Evolutionary conservation across 2,329 filamentous ascomycete genomes (phyloP).

Genomic region (Sarocladium oryzae): DNA sequence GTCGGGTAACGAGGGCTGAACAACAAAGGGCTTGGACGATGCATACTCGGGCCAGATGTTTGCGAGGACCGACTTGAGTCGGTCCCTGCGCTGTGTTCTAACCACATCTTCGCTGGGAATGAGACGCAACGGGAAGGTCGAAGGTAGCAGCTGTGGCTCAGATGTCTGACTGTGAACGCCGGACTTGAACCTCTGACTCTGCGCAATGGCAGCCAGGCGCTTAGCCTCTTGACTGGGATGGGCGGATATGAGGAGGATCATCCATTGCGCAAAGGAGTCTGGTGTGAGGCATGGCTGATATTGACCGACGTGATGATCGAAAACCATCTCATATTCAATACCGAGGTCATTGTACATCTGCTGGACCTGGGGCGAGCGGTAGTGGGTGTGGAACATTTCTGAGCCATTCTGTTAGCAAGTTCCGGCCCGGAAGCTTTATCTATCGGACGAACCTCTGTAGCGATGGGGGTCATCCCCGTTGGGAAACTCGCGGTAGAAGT

Average conservation of each 20-base stretch:
- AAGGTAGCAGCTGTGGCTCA: neutral
- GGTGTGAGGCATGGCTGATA: constrained; percentile 60
- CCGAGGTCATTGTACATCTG: neutral
- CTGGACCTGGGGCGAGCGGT: neutral
- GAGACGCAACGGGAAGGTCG: neutral
- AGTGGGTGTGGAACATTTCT: no score
- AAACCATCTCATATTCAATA: constrained; percentile 20
- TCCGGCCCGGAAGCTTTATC: no score
- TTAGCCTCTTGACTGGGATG: constrained; percentile 70
- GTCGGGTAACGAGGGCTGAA: neutral
- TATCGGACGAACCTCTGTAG: no score
- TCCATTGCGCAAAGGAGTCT: constrained; percentile 64
- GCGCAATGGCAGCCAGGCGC: constrained; percentile 61
- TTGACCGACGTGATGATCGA: constrained; percentile 43
- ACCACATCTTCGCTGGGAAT: neutral
- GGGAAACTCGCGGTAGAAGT: constrained; percentile 2
- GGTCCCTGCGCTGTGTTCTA: neutral
- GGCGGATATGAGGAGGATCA: constrained; percentile 64
- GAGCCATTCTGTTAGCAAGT: no score
- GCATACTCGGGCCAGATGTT: neutral
- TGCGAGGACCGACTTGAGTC: neutral
- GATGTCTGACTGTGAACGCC: neutral
- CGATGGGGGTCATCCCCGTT: constrained; percentile 34
- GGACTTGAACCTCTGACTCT: constrained; percentile 17
- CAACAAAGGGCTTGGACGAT: neutral